Percentiles rank a stretch among this genome's conserved stretches.
phyloP scores from a whole-genome alignment of 192 early-diverging fungal species.

The Helicostylum pulchrum region DNA sequence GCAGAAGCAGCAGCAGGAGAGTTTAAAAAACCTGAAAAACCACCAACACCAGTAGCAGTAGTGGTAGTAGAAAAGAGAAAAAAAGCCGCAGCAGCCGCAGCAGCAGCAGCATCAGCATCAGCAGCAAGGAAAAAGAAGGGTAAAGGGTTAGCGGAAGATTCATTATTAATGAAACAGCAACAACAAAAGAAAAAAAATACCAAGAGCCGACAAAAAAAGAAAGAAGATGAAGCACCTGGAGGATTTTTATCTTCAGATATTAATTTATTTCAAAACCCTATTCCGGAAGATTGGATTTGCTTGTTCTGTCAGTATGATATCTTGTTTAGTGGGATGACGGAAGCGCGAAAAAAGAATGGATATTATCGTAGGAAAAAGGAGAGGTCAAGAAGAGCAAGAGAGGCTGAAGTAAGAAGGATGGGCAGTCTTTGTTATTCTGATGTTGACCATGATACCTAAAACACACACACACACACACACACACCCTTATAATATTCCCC shows the following conservation, averaged over 20 bases:
- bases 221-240: background rate
- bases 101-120: background rate
- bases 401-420: background rate
- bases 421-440: conserved; percentile 2
- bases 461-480: too few relatives aligned
- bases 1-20: background rate
- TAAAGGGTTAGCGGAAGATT: background rate
- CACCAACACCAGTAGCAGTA: background rate
- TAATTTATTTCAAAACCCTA: conserved; percentile 7
- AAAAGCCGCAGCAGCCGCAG: background rate
- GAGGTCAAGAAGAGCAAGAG: conserved; percentile 7
- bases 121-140: background rate
- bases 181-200: background rate
- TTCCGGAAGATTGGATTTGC: conserved; percentile 26
- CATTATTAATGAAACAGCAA: background rate
- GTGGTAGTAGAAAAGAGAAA: background rate
- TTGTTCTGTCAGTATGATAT: conserved; percentile 27
- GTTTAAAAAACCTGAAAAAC: background rate
- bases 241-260: conserved; percentile 18
- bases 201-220: conserved; percentile 1
- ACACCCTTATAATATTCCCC: too few relatives aligned
- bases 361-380: conserved; percentile 11
- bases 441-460: background rate
- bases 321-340: conserved; percentile 3
- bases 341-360: conserved; percentile 6